These are phyloP conservation scores for Aspergillus floridensis DNA, from an alignment of 2,329 filamentous ascomycete genomes.

Conservation along the genomic window DNA sequence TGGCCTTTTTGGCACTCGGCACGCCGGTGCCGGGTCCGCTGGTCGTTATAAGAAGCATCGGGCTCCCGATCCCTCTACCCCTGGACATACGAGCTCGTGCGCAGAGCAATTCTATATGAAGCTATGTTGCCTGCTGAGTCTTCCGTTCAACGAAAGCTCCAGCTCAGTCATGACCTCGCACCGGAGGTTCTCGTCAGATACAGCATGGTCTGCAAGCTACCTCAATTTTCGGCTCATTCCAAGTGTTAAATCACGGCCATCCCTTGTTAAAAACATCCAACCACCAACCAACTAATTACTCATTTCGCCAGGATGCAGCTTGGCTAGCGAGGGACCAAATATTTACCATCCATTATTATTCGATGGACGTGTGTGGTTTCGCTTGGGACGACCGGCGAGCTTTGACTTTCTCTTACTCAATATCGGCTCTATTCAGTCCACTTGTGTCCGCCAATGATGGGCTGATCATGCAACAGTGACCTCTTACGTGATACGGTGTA, in stretches of 20 bases:
- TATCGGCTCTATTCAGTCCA: neutral
- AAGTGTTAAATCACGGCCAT: too few species aligned
- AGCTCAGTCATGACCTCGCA: neutral
- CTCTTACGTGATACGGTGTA: constrained; percentile 4
- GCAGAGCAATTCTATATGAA: neutral
- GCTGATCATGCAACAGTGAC: neutral
- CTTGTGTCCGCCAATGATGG: neutral
- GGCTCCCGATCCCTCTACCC: neutral
- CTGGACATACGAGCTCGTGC: neutral
- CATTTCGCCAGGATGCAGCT: neutral
- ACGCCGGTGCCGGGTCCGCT: constrained; percentile 5
- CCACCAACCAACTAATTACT: neutral
- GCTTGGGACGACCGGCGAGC: neutral
- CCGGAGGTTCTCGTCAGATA: neutral
- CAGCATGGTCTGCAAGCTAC: neutral
- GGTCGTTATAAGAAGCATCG: constrained; percentile 6
- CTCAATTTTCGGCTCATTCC: neutral
- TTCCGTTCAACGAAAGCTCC: neutral
- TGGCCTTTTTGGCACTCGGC: constrained; percentile 1
- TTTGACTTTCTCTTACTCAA: neutral
- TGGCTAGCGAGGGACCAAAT: neutral
- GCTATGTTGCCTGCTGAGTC: neutral
- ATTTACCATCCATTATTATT: neutral
- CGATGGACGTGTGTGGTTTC: neutral
- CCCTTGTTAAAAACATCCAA: neutral